phyloP scores from a whole-genome alignment of 768 basidiomycete genomes.

The Rhodotorula graminis region DNA sequence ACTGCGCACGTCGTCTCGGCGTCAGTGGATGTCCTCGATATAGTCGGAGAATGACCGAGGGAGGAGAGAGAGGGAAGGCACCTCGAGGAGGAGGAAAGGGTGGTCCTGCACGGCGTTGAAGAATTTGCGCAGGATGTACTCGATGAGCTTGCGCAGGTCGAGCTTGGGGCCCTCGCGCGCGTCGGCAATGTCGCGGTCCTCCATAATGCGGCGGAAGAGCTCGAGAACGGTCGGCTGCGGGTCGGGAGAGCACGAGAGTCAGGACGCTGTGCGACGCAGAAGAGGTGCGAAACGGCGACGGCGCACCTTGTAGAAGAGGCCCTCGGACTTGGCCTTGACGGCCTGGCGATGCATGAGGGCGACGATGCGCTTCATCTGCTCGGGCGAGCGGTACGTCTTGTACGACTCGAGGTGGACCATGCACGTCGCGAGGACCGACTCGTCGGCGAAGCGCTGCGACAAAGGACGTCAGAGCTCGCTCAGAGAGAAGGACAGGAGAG shows the following conservation, averaged over 20 bases:
- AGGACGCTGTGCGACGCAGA: neutral
- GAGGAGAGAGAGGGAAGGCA: conserved; percentile 50
- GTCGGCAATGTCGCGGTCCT: conserved; percentile 65
- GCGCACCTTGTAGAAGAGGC: conserved; percentile 85
- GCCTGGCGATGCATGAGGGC: conserved; percentile 84
- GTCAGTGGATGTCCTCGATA: neutral
- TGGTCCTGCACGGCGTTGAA: conserved; percentile 86
- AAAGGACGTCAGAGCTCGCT: neutral
- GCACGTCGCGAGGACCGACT: conserved; percentile 78
- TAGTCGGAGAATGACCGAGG: neutral
- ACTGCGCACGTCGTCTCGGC: conserved; percentile 49
- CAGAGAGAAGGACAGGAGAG: neutral
- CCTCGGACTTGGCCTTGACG: conserved; percentile 85
- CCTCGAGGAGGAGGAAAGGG: conserved; percentile 82
- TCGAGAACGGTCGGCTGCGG: conserved; percentile 77
- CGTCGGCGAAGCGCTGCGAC: conserved; percentile 76
- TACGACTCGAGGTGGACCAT: conserved; percentile 76
- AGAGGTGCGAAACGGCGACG: neutral
- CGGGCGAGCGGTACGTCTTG: conserved; percentile 67
- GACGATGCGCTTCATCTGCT: conserved; percentile 86
- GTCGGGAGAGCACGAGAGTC: neutral
- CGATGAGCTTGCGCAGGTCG: conserved; percentile 77
- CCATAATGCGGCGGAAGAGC: conserved; percentile 80
- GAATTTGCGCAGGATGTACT: conserved; percentile 81
- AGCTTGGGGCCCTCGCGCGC: conserved; percentile 73